phyloP scores from a whole-genome alignment of 148 eudicot genomes.

The Arctostaphylos glauca region DNA sequence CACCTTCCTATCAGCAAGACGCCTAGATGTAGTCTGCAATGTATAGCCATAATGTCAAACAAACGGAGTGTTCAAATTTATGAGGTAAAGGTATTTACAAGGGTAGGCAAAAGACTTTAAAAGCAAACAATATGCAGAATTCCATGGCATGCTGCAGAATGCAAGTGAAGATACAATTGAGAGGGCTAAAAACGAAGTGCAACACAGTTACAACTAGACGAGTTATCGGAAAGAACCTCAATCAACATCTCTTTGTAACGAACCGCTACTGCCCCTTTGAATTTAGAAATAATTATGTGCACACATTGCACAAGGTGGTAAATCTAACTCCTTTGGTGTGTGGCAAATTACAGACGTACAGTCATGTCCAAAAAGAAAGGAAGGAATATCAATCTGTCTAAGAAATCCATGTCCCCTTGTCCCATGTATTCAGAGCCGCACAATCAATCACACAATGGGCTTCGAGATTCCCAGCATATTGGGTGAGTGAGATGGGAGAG shows the following conservation, averaged over 20 bases:
- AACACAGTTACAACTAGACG: background rate
- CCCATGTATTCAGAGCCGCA: no score
- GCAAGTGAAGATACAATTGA: background rate
- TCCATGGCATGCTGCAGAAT: background rate
- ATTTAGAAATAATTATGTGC: background rate
- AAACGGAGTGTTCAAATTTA: background rate
- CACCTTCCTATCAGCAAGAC: conserved; percentile 32
- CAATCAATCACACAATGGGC: no score
- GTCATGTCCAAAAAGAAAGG: no score
- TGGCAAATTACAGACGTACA: background rate
- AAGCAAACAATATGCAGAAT: background rate
- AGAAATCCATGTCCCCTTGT: no score
- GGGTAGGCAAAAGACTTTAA: background rate
- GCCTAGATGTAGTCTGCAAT: conserved; percentile 29
- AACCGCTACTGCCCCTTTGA: no score
- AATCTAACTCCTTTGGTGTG: background rate
- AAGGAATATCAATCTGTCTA: no score
- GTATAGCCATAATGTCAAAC: background rate
- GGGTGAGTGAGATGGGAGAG: no score
- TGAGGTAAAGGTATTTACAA: background rate
- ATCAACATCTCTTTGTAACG: no score
- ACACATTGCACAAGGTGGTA: background rate
- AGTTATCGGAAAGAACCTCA: background rate
- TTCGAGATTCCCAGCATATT: no score
- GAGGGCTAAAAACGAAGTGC: background rate